Evolutionary conservation across 208 protist genomes (phyloP), one percentile per base, ranked within the genome.

Genomic region (Trypanosoma theileri): DNA sequence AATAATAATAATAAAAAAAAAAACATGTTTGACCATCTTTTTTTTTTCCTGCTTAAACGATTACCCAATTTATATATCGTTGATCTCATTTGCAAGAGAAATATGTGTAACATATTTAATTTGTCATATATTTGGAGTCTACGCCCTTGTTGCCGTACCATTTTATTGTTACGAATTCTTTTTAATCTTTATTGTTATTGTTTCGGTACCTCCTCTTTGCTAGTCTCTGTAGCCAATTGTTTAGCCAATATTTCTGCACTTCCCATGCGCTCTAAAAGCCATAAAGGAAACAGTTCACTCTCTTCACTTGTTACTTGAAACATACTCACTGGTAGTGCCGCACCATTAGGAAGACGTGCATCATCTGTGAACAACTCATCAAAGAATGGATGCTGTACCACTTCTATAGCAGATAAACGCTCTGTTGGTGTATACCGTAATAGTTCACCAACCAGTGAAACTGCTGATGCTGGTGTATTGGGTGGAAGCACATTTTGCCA

Each of bases 331-430:
- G 84, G 81, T 59, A 92, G 69, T n/a, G 80, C 41, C 10, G 57
- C 66, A 0, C 86, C 86, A 35, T 75, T 84, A 3, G 80, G 84
- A 62, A 92, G 69, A 22, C 74, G 69, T 7, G 79, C 63, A 52
- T 65, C 82, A 31, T 95, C 70, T 8, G 81, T 42, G 50, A 95
- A 91, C 4, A 99, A 71, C 11, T 93, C 84, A 56, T 96, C 92
- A 67, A 99, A 99, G 75, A 99, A 99, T 21, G 94, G 80, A 79
- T 99, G 98, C 31, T 94, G 80, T 74, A 99, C 95, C 3, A 98
- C 98, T 81, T 99, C 98, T 44, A 81, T 79, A 7, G 98, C 97
- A 7, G 98, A 98, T 7, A 99, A 81, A n/a, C 98, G 89, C 69
- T 98, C 85, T 44, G 89, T 74, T 50, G 98, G 98, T 44, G 97